phyloP scores from a whole-genome alignment of 2,329 filamentous ascomycete species.

The Diplodia scrobiculata region DNA sequence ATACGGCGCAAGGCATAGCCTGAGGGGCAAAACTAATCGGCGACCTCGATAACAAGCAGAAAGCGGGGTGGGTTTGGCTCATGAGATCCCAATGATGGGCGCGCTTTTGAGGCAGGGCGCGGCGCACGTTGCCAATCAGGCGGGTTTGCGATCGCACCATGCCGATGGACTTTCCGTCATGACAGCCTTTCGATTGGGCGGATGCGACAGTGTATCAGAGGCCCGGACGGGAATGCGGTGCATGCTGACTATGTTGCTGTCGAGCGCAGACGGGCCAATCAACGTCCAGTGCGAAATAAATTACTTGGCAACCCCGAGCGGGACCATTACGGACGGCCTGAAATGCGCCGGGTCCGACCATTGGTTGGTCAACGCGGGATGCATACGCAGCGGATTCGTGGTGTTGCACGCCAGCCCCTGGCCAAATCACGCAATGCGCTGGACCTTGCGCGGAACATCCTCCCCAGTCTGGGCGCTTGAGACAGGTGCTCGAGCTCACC shows the following conservation, averaged over 20 bases:
- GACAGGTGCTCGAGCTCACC: conserved; percentile 23
- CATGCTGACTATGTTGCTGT: neutral
- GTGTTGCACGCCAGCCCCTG: conserved; percentile 28
- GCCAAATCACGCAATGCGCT: conserved; percentile 29
- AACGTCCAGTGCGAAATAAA: neutral
- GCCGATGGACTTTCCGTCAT: conserved; percentile 24
- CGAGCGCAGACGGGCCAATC: neutral
- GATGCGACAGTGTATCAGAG: conserved; percentile 7
- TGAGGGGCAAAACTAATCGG: neutral
- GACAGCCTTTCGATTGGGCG: neutral
- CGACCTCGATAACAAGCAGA: conserved; percentile 2
- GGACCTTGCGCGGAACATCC: conserved; percentile 23
- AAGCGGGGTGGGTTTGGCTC: conserved; percentile 20
- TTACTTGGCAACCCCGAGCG: neutral
- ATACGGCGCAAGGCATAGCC: conserved; percentile 13
- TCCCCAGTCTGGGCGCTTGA: conserved; percentile 12
- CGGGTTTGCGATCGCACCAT: conserved; percentile 18
- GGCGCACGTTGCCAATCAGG: conserved; percentile 21
- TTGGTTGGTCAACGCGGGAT: conserved; percentile 2
- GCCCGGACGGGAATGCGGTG: neutral
- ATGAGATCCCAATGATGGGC: neutral
- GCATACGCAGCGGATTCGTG: conserved; percentile 16
- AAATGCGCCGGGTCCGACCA: neutral
- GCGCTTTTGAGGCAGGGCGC: neutral
- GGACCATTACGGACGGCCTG: neutral